These are phyloP conservation scores for Sugiyamaella lignohabitans DNA, from an alignment of 805 yeast species.

Conservation along the genomic window DNA sequence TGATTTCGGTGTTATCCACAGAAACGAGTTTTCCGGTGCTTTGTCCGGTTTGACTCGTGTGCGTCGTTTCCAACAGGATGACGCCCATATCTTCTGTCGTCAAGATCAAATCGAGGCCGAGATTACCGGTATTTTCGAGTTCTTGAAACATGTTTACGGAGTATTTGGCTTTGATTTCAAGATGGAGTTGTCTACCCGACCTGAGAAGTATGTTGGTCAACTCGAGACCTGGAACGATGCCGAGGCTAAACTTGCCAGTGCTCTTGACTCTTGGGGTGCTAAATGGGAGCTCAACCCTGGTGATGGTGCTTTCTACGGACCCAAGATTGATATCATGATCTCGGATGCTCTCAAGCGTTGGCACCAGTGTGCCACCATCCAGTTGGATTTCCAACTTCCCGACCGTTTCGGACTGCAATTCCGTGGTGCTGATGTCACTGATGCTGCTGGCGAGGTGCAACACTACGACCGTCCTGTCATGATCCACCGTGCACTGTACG, in stretches of 20 bases:
- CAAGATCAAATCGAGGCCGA: constrained; percentile 84
- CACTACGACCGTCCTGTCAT: constrained; percentile 84
- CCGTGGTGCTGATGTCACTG: constrained; percentile 40
- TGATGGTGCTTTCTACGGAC: constrained; percentile 97
- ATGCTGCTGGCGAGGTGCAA: constrained; percentile 32
- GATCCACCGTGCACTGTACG: constrained; percentile 98
- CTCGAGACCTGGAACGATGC: constrained; percentile 91
- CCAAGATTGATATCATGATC: constrained; percentile 94
- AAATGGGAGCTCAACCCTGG: constrained; percentile 93
- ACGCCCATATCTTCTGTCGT: constrained; percentile 96
- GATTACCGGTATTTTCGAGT: constrained; percentile 77
- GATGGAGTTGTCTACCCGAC: constrained; percentile 96
- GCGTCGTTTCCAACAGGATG: constrained; percentile 98
- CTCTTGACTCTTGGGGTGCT: constrained; percentile 80
- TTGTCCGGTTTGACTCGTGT: constrained; percentile 93
- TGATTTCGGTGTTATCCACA: constrained; percentile 93
- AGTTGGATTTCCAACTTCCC: constrained; percentile 97
- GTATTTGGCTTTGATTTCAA: constrained; percentile 90
- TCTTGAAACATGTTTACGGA: constrained; percentile 79
- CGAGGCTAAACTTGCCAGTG: constrained; percentile 73
- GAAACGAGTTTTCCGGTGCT: constrained; percentile 96
- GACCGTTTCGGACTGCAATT: constrained; percentile 85
- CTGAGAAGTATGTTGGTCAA: constrained; percentile 94
- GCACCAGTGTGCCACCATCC: constrained; percentile 99
- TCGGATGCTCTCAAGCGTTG: constrained; percentile 92